phyloP scores from a whole-genome alignment of 2,329 filamentous ascomycete genomes.

The Aureobasidium sp. region DNA sequence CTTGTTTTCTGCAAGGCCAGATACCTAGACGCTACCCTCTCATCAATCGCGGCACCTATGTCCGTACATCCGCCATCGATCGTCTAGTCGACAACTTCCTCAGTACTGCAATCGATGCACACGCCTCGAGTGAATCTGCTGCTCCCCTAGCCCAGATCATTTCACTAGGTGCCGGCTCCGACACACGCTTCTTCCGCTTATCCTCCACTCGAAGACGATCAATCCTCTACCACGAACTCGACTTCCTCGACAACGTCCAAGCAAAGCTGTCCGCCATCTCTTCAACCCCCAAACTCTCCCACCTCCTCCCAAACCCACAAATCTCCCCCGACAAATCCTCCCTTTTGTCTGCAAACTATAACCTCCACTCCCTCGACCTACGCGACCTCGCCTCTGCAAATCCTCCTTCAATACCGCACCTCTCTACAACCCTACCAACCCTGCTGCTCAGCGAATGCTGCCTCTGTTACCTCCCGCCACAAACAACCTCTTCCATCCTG shows the following conservation, averaged over 20 bases:
- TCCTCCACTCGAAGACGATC: conserved; percentile 37
- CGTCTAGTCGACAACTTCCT: conserved; percentile 66
- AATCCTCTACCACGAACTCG: conserved; percentile 82
- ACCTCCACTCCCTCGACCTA: conserved; percentile 56
- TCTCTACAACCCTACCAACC: conserved; percentile 57
- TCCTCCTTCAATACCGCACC: conserved; percentile 31
- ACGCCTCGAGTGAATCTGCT: neutral
- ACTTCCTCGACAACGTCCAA: conserved; percentile 68
- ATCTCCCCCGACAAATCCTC: conserved; percentile 31
- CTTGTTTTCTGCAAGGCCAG: conserved; percentile 53
- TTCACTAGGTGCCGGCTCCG: conserved; percentile 86
- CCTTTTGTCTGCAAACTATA: conserved; percentile 43
- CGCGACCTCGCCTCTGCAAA: conserved; percentile 42
- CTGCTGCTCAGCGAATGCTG: conserved; percentile 92
- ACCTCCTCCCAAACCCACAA: conserved; percentile 19
- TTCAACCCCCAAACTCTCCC: conserved; percentile 21
- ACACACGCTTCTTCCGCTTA: conserved; percentile 78
- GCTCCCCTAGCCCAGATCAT: conserved; percentile 62
- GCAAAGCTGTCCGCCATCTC: conserved; percentile 49
- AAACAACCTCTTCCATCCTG: conserved; percentile 56
- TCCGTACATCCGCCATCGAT: conserved; percentile 78
- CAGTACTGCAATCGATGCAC: conserved; percentile 21
- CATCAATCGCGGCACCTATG: conserved; percentile 95
- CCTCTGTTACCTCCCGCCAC: conserved; percentile 71
- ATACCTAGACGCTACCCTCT: conserved; percentile 67